Evolutionary conservation across 2,329 filamentous ascomycete species (phyloP).

Genomic region (Aspergillus felis): DNA sequence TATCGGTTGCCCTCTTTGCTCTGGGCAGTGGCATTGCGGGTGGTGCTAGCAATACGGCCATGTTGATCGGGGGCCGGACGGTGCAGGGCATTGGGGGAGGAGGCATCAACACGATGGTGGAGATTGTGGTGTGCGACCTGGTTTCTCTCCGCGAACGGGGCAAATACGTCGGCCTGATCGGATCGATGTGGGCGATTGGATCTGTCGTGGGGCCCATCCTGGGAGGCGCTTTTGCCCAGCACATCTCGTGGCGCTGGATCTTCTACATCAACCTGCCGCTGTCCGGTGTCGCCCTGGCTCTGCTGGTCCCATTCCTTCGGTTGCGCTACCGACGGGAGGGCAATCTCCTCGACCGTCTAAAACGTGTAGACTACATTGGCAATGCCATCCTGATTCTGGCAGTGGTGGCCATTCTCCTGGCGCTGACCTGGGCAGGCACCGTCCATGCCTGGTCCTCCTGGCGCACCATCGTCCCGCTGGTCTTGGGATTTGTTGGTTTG

Average conservation of each 20-base stretch:
- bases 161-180: slow-evolving; percentile 24
- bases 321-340: slow-evolving; percentile 4
- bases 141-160: slow-evolving; percentile 38
- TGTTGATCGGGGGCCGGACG: slow-evolving; percentile 54
- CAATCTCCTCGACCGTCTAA: slow-evolving; percentile 7
- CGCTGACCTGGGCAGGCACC: slow-evolving; percentile 29
- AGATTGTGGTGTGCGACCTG: slow-evolving; percentile 46
- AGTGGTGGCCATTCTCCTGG: slow-evolving; percentile 26
- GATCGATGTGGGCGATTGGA: slow-evolving; percentile 31
- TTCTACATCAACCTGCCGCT: slow-evolving; percentile 32
- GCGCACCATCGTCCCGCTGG: slow-evolving; percentile 24
- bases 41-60: slow-evolving; percentile 39
- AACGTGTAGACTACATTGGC: slow-evolving; percentile 28
- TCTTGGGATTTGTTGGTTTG: slow-evolving; percentile 24
- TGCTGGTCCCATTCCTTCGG: slow-evolving; percentile 22
- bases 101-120: slow-evolving; percentile 40
- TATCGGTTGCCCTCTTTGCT: slow-evolving; percentile 45
- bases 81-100: slow-evolving; percentile 53
- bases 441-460: slow-evolving; percentile 28
- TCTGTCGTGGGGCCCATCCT: slow-evolving; percentile 47
- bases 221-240: slow-evolving; percentile 24
- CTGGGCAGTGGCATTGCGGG: slow-evolving; percentile 54
- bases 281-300: slow-evolving; percentile 16
- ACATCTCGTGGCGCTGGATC: slow-evolving; percentile 25
- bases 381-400: slow-evolving; percentile 25